Percentiles rank a stretch among this genome's conserved stretches.
Conservation (phyloP, 805 yeast species). For the Saturnispora dispora region DNA sequence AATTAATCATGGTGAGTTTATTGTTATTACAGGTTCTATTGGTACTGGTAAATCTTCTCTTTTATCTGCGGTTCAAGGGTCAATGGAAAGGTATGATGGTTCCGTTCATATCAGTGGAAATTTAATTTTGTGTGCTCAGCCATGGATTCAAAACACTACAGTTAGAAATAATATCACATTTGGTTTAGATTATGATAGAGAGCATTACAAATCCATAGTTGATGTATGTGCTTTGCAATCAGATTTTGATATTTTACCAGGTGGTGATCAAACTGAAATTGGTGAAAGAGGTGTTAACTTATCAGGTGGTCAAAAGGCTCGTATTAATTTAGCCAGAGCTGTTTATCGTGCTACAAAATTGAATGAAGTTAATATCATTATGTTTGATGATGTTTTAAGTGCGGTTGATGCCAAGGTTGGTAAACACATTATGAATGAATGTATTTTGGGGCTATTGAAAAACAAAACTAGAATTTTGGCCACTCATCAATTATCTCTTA, state of each 20-base stretch:
- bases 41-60: slow-evolving; percentile 79
- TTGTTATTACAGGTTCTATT: slow-evolving; percentile 68
- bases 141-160: slow-evolving; percentile 87
- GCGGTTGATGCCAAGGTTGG: slow-evolving; percentile 88
- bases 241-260: slow-evolving; percentile 60
- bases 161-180: slow-evolving; percentile 66
- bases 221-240: slow-evolving; percentile 57
- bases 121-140: slow-evolving; percentile 36
- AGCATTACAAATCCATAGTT: slow-evolving; percentile 44
- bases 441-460: slow-evolving; percentile 48
- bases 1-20: slow-evolving; percentile 55
- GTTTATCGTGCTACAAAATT: slow-evolving; percentile 35
- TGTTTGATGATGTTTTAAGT: slow-evolving; percentile 72
- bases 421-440: slow-evolving; percentile 62
- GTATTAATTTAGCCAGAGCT: slow-evolving; percentile 71
- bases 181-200: slow-evolving; percentile 42
- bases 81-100: slow-evolving; percentile 52
- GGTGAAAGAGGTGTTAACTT: slow-evolving; percentile 82
- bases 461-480: slow-evolving; percentile 63
- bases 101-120: slow-evolving; percentile 44
- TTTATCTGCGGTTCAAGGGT: slow-evolving; percentile 58
- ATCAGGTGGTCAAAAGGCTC: slow-evolving; percentile 85
- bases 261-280: slow-evolving; percentile 70
- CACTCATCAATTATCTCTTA: slow-evolving; percentile 70
- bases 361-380: slow-evolving; percentile 52